Conservation (phyloP, 1,139 yeast genomes). For the Pichia sorboxylosa region DNA sequence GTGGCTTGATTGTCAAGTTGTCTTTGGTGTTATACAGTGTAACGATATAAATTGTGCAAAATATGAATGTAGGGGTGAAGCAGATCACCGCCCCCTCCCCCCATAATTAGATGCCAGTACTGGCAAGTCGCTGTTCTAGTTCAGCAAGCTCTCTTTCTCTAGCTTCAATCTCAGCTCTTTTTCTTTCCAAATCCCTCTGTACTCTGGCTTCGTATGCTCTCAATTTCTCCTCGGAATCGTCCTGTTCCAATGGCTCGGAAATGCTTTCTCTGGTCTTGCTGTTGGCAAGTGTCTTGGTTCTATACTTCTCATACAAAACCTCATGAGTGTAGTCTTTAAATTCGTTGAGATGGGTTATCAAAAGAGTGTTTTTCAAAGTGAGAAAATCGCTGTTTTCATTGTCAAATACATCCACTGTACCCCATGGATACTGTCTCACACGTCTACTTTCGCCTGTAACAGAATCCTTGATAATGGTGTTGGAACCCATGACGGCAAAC, state of each 20-base stretch:
- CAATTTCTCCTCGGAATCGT: conserved; percentile 47
- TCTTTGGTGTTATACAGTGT: neutral
- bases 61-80: too few relatives aligned
- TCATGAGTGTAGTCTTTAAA: conserved; percentile 90
- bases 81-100: conserved; percentile 15
- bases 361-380: conserved; percentile 67
- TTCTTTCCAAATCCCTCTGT: conserved; percentile 75
- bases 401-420: conserved; percentile 72
- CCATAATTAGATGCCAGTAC: too few relatives aligned
- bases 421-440: conserved; percentile 94
- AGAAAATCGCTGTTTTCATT: conserved; percentile 75
- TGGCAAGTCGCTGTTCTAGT: conserved; percentile 22
- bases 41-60: neutral
- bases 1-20: too few relatives aligned
- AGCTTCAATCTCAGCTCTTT: conserved; percentile 73
- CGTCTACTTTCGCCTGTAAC: conserved; percentile 50
- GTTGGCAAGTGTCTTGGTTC: conserved; percentile 49
- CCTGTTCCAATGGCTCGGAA: conserved; percentile 5
- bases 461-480: conserved; percentile 42
- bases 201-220: conserved; percentile 77
- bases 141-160: conserved; percentile 74
- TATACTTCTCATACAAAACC: conserved; percentile 78
- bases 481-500: conserved; percentile 78
- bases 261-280: neutral
- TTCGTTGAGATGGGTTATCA: conserved; percentile 90